Evolutionary conservation across 2,329 filamentous ascomycete species (phyloP).

Genomic region (Botrytis elliptica): DNA sequence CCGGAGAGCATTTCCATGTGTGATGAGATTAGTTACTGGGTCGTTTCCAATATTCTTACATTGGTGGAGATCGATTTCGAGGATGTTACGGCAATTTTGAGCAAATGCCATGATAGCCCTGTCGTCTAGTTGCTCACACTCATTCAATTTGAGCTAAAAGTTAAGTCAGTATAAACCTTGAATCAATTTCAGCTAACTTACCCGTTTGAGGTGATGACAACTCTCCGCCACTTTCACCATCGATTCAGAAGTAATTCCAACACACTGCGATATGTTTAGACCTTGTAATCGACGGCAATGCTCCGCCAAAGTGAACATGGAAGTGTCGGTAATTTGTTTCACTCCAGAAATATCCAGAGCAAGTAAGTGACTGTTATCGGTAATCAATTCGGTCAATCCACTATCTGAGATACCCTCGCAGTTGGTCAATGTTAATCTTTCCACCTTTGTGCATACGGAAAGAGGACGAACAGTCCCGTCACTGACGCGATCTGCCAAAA

Average conservation of each 20-base stretch:
- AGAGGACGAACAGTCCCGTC: conserved; percentile 87
- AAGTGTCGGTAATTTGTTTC: conserved; percentile 75
- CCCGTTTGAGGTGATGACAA: conserved; percentile 84
- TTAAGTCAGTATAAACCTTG: conserved; percentile 24
- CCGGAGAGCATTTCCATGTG: conserved; percentile 77
- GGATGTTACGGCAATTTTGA: conserved; percentile 81
- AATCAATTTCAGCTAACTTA: conserved; percentile 45
- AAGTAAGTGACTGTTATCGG: conserved; percentile 76
- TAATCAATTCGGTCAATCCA: conserved; percentile 75
- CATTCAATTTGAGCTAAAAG: conserved; percentile 83
- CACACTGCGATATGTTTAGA: conserved; percentile 86
- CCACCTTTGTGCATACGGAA: conserved; percentile 81
- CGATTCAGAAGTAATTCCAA: conserved; percentile 80
- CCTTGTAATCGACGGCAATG: conserved; percentile 87
- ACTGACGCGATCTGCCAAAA: conserved; percentile 71
- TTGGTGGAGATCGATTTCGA: conserved; percentile 93
- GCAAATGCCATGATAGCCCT: conserved; percentile 82
- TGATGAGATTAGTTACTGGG: conserved; percentile 77
- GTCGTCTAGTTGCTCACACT: conserved; percentile 82
- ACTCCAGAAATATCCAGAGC: conserved; percentile 88
- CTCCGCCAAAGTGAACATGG: conserved; percentile 73
- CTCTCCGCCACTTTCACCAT: conserved; percentile 75
- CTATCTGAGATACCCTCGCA: conserved; percentile 82
- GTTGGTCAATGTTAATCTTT: conserved; percentile 88
- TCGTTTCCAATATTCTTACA: conserved; percentile 78